Evolutionary conservation across 2,329 filamentous ascomycete genomes (phyloP).

Genomic region (Nemania serpens): DNA sequence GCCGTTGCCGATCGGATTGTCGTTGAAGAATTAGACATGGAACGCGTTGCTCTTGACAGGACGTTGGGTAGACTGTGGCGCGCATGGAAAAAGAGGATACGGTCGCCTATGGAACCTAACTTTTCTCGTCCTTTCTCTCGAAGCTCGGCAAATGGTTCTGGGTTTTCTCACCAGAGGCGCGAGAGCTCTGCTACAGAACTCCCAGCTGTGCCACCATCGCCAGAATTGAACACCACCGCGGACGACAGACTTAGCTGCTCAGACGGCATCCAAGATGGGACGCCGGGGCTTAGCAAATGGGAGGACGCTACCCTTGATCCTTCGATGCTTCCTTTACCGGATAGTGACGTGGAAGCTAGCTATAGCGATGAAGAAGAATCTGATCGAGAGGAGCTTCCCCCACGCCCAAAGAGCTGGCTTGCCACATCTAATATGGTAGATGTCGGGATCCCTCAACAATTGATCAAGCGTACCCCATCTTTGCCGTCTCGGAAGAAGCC

Average conservation of each 20-base stretch:
- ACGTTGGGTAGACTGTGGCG: conserved; percentile 90
- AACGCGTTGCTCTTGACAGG: conserved; percentile 87
- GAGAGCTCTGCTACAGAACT: conserved; percentile 47
- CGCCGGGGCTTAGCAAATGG: conserved; percentile 2
- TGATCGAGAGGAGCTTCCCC: conserved; percentile 44
- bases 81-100: conserved; percentile 87
- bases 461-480: conserved; percentile 38
- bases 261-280: neutral
- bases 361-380: conserved; percentile 67
- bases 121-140: conserved; percentile 56
- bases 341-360: conserved; percentile 66
- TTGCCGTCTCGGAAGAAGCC: conserved; percentile 34
- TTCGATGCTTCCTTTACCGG: conserved; percentile 70
- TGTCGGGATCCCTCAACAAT: conserved; percentile 43
- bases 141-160: conserved; percentile 47
- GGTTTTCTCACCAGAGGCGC: conserved; percentile 43
- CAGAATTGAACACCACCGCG: conserved; percentile 23
- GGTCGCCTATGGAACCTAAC: conserved; percentile 57
- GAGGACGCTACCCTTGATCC: conserved; percentile 48
- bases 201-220: conserved; percentile 44
- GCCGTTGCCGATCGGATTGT: conserved; percentile 68
- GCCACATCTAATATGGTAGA: conserved; percentile 40
- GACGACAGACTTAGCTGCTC: conserved; percentile 32
- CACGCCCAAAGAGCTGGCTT: conserved; percentile 55
- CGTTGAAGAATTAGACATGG: conserved; percentile 91